Evolutionary conservation across 202 grass and related monocot species (phyloP).

Genomic region (Hordeum pubiflorum): DNA sequence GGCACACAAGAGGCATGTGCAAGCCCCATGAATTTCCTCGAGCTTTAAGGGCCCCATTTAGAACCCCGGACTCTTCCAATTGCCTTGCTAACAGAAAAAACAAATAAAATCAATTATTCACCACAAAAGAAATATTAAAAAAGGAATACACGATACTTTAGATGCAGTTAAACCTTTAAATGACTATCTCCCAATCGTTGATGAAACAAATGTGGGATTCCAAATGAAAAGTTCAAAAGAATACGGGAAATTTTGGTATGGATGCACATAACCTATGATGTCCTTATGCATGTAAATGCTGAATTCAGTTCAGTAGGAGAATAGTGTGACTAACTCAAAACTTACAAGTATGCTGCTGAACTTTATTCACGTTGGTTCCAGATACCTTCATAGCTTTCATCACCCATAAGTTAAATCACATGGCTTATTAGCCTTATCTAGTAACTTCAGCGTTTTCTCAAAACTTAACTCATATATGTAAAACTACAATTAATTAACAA

Average conservation of each 20-base stretch:
- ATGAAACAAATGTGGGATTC: background rate
- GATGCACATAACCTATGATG: background rate
- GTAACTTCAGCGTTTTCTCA: background rate
- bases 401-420: background rate
- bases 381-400: background rate
- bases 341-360: background rate
- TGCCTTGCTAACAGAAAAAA: conserved; percentile 58
- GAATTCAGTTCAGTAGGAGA: background rate
- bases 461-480: background rate
- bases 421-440: background rate
- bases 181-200: background rate
- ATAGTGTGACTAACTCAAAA: background rate
- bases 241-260: background rate
- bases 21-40: conserved; percentile 95
- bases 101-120: conserved; percentile 22
- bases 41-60: conserved; percentile 72
- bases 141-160: background rate
- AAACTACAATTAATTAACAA: background rate
- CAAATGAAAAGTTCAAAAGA: background rate
- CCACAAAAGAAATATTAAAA: background rate
- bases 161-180: conserved; percentile 8
- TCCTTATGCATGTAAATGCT: background rate
- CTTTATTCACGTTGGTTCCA: background rate
- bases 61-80: conserved; percentile 82
- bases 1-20: conserved; percentile 99